These are phyloP conservation scores for Ascoidea tarda DNA, from an alignment of 805 yeast species.

Conservation along the genomic window DNA sequence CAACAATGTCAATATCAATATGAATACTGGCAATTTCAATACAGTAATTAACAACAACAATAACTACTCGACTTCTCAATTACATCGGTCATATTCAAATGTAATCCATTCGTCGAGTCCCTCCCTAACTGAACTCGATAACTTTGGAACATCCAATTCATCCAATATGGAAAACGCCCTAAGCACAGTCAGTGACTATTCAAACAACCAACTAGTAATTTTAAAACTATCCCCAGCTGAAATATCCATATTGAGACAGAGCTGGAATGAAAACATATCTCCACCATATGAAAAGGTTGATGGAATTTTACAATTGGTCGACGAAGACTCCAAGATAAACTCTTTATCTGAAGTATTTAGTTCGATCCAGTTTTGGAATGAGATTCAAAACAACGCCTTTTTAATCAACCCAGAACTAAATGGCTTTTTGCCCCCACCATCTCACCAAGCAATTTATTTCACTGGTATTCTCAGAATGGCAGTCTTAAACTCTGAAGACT, in stretches of 20 bases:
- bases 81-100: no score
- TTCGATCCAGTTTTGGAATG: constrained; percentile 9
- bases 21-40: no score
- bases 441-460: constrained; percentile 10
- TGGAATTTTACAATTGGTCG: neutral
- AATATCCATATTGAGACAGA: constrained; percentile 5
- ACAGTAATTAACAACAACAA: no score
- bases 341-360: constrained; percentile 7
- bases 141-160: no score
- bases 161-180: no score
- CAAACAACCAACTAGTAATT: no score
- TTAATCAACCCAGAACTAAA: constrained; percentile 6
- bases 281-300: neutral
- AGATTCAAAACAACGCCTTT: constrained; percentile 6
- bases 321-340: constrained; percentile 1
- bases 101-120: no score
- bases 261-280: constrained; percentile 9
- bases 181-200: no score
- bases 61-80: no score
- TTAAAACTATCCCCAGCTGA: no score
- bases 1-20: no score
- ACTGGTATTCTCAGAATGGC: constrained; percentile 11
- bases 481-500: constrained; percentile 7
- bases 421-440: constrained; percentile 7
- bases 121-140: no score